Conservation (phyloP, 345 rosid genomes). For the Streptanthus diversifolius region DNA sequence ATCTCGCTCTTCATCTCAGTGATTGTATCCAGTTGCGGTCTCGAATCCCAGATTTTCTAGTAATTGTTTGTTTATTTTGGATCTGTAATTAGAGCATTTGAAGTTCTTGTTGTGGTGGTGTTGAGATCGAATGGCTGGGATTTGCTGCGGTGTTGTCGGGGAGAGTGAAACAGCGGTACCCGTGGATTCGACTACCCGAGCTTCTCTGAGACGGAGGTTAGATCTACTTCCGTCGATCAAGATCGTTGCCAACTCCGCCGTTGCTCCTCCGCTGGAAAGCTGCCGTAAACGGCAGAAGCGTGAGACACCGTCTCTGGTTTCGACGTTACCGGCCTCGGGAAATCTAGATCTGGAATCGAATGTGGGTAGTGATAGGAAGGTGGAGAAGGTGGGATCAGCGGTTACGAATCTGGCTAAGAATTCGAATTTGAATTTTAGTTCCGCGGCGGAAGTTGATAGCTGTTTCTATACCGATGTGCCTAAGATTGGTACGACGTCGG, state of each 20-base stretch:
- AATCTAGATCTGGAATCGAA: slow-evolving; percentile 14
- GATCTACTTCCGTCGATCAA: slow-evolving; percentile 59
- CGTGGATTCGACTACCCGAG: slow-evolving; percentile 47
- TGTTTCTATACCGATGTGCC: slow-evolving; percentile 28
- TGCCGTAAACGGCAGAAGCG: slow-evolving; percentile 50
- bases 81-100: not conserved
- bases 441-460: slow-evolving; percentile 6
- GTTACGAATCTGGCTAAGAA: not conserved
- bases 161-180: slow-evolving; percentile 58
- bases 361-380: not conserved
- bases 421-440: not conserved
- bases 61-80: not conserved
- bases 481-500: slow-evolving; percentile 74
- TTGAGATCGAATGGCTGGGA: slow-evolving; percentile 55
- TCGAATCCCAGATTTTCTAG: not conserved
- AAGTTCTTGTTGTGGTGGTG: not conserved
- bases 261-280: slow-evolving; percentile 37
- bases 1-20: not conserved
- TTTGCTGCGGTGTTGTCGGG: slow-evolving; percentile 71
- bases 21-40: not conserved
- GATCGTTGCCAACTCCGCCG: slow-evolving; percentile 46
- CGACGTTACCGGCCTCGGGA: not conserved
- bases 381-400: not conserved
- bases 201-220: slow-evolving; percentile 50
- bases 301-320: not conserved